Evolutionary conservation across 805 yeast species (phyloP), one percentile per base, ranked within the genome.

Genomic region (Kluyveromyces starmeri): DNA sequence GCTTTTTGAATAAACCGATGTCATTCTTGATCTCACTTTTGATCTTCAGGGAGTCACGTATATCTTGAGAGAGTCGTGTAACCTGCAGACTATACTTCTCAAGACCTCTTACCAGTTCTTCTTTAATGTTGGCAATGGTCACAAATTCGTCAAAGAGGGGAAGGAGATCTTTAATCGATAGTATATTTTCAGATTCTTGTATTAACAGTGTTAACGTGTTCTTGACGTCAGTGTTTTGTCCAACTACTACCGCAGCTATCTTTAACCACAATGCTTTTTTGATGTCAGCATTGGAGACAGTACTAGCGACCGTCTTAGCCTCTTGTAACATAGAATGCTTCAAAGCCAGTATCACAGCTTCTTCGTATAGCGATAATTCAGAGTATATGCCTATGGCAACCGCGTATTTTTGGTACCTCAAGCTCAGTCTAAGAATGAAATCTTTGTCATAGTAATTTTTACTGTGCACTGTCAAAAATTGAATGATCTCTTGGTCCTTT

Each of bases 81-180:
- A 92, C 81, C 26, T 70, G 69, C 17, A 65, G 55, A 31, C 86
- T 84, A 50, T 84, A 80, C 19, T 66, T 67, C 50, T 84, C 88
- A 42, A 92, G 61, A n/a, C 89, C 79, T 30, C 67, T 65, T 20
- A 88, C 83, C 27, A 92, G 73, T 45, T 86, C 95, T 30, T 81
- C 83, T 44, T 85, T 84, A 48, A 92, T 73, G 40, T 81, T 77
- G 43, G 83, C 92, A 32, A 92, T 78, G 18, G 83, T 75, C 0
- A 83, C 71, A 38, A 83, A 75, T 45, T 85, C 88, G 0, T 96
- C 95, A 43, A 92, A 78, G 20, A 84, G 61, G 2, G 94, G 94
- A 33, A 92, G 59, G 26, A 92, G 51, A 48, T 92, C 97, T 42
- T 83, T 86, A 28, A 92, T 76, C 3, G 78, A 70, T 14, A 83